Evolutionary conservation across 257 asterid species (phyloP).

Genomic region (Fraxinus americana): DNA sequence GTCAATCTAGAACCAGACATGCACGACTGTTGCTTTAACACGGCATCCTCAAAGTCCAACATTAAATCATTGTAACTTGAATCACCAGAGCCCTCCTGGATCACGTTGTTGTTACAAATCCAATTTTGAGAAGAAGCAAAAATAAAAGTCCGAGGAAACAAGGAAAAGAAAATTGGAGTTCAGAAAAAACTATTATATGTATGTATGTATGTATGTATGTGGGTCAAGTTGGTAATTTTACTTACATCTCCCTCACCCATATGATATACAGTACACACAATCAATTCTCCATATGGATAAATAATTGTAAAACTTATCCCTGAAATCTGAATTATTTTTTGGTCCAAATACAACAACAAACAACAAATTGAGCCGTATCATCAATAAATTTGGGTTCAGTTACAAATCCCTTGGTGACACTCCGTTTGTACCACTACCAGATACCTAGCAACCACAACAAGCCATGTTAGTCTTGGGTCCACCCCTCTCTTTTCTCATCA

Average conservation of each 20-base stretch:
- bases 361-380: not conserved
- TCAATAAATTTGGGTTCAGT: not conserved
- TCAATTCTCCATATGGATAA: not conserved
- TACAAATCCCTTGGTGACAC: not conserved
- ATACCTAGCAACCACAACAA: not conserved
- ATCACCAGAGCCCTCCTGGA: slow-evolving; percentile 54
- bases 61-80: slow-evolving; percentile 76
- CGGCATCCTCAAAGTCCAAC: slow-evolving; percentile 87
- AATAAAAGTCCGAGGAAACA: slow-evolving; percentile 11
- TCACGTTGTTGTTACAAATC: slow-evolving; percentile 25
- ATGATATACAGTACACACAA: not conserved
- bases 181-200: not conserved
- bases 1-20: slow-evolving; percentile 68
- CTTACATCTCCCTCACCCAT: not conserved
- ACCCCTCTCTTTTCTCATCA: not conserved
- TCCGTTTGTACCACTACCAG: not conserved
- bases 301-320: not conserved
- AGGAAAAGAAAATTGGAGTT: slow-evolving; percentile 8
- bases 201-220: not conserved
- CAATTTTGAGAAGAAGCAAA: slow-evolving; percentile 3
- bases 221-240: not conserved
- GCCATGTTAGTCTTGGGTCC: not conserved
- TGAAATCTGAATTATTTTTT: not conserved
- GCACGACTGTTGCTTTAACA: slow-evolving; percentile 59
- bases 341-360: not conserved